A percentile compares a stretch with the other conserved stretches of the same genome.
Evolutionary conservation across 2,329 filamentous ascomycete genomes (phyloP).

Genomic region (Biscogniauxia marginata): DNA sequence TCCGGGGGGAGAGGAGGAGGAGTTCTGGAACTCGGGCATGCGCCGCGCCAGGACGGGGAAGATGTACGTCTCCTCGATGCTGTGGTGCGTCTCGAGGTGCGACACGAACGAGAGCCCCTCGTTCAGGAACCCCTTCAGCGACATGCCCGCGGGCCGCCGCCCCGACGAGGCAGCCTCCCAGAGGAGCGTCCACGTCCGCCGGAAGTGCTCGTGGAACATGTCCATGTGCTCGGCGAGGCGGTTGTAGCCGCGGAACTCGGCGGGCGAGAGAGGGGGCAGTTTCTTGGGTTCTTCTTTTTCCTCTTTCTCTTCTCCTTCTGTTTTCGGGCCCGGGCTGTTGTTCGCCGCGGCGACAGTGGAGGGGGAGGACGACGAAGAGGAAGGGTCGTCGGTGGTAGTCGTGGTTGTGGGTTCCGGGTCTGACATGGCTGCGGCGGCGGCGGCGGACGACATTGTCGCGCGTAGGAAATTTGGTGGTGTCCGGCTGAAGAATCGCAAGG

Average conservation of each 20-base stretch:
- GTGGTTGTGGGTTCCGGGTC: too few relatives aligned
- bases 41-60: constrained; percentile 74
- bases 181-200: constrained; percentile 68
- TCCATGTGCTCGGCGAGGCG: constrained; percentile 75
- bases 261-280: constrained; percentile 61
- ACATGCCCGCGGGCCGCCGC: constrained; percentile 62
- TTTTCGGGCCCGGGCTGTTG: too few relatives aligned
- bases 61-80: constrained; percentile 77
- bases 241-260: constrained; percentile 70
- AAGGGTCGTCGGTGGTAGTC: not conserved
- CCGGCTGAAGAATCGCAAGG: not conserved
- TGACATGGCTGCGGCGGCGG: too few relatives aligned
- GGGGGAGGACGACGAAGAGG: not conserved
- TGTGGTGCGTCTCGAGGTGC: constrained; percentile 74
- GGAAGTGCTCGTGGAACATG: constrained; percentile 76
- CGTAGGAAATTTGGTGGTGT: too few relatives aligned
- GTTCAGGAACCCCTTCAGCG: constrained; percentile 66
- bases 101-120: constrained; percentile 68
- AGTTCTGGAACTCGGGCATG: constrained; percentile 71
- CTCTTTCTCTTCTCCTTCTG: too few relatives aligned
- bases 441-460: not conserved
- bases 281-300: constrained; percentile 31
- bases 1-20: constrained; percentile 8
- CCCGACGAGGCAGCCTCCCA: constrained; percentile 61
- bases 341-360: too few relatives aligned